Evolutionary conservation across 805 yeast genomes (phyloP).

Genomic region (Teunomyces pallodes): DNA sequence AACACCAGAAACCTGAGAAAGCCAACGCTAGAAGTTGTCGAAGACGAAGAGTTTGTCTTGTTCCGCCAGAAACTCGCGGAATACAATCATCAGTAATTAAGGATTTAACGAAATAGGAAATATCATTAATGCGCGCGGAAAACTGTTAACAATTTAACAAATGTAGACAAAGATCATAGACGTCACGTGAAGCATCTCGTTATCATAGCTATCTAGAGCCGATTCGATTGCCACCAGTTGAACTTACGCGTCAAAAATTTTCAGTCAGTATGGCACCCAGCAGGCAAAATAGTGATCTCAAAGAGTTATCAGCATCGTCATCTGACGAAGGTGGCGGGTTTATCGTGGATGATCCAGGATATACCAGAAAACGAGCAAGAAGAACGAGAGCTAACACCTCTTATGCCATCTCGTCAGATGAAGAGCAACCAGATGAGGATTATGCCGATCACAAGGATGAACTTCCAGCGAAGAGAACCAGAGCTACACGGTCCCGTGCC

Average conservation of each 20-base stretch:
- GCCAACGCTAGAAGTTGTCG: conserved; percentile 26
- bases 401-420: conserved; percentile 26
- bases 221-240: background rate
- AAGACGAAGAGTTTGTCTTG: conserved; percentile 28
- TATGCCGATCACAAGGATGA: conserved; percentile 7
- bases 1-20: conserved; percentile 5
- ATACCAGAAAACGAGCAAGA: conserved; percentile 16
- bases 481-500: conserved; percentile 9
- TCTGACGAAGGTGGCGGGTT: conserved; percentile 37
- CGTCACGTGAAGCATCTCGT: conserved; percentile 1
- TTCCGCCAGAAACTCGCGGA: conserved; percentile 18
- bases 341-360: conserved; percentile 35
- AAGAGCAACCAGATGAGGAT: conserved; percentile 12
- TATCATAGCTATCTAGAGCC: background rate
- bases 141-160: background rate
- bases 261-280: background rate
- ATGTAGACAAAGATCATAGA: background rate
- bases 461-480: conserved; percentile 7
- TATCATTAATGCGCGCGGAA: background rate
- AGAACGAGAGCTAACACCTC: conserved; percentile 11
- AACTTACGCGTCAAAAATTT: background rate
- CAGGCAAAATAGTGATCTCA: background rate
- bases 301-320: background rate
- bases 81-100: background rate
- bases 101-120: background rate